Percentiles rank a stretch among this genome's conserved stretches.
phyloP scores from a whole-genome alignment of 345 rosid genomes.

The Euphorbia peplus region DNA sequence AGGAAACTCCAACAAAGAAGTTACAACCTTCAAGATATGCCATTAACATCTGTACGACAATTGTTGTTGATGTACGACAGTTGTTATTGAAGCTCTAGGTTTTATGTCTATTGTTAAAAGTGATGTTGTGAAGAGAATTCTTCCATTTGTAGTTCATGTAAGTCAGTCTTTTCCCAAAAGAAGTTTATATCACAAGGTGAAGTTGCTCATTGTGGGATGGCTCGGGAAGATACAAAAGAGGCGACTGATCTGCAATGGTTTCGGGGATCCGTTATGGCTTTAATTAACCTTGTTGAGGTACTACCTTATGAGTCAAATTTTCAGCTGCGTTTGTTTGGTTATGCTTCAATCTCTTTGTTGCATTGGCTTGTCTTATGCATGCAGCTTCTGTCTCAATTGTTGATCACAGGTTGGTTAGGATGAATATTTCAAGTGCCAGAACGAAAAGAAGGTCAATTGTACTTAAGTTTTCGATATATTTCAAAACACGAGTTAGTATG shows the following conservation, averaged over 20 bases:
- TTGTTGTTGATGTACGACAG: no score
- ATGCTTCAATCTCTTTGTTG: neutral
- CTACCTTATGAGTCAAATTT: conserved; percentile 1
- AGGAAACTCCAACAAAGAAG: conserved; percentile 77
- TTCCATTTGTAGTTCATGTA: conserved; percentile 74
- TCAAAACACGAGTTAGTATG: no score
- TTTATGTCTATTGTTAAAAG: conserved; percentile 50
- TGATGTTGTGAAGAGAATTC: conserved; percentile 68
- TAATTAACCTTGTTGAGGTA: conserved; percentile 89
- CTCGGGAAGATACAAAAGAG: conserved; percentile 59
- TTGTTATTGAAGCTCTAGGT: conserved; percentile 72
- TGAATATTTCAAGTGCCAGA: no score
- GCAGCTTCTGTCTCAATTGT: neutral
- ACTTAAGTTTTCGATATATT: no score
- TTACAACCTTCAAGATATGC: conserved; percentile 54
- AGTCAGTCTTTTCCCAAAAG: conserved; percentile 54
- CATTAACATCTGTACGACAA: conserved; percentile 73
- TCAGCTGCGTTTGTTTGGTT: neutral
- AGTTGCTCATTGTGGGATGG: conserved; percentile 41
- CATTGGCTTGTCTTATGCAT: neutral
- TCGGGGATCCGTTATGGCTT: conserved; percentile 62
- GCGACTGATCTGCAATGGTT: conserved; percentile 60
- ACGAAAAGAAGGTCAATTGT: no score
- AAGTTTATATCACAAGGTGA: conserved; percentile 77
- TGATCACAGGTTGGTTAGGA: no score